Evolutionary conservation across 495 filamentous ascomycete species (phyloP).

Genomic region (Hypoxylon lenormandii): DNA sequence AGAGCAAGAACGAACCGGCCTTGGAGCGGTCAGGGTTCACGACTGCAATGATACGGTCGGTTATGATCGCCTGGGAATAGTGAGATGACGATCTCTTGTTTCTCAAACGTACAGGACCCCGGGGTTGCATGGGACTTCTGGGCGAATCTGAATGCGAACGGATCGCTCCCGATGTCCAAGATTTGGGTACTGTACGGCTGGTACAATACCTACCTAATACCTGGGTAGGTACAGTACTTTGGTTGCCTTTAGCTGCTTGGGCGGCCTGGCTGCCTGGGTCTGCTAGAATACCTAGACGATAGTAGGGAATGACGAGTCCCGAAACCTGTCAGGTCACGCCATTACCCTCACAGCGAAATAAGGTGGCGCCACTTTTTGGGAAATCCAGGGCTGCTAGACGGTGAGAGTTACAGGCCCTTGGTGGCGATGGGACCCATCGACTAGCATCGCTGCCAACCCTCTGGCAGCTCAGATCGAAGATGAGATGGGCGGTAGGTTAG

Average conservation of each 20-base stretch:
- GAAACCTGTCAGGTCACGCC: conserved; percentile 51
- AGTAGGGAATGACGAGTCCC: conserved; percentile 45
- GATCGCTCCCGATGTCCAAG: conserved; percentile 48
- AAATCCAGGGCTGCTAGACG: conserved; percentile 46
- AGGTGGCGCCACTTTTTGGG: conserved; percentile 49
- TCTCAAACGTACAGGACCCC: conserved; percentile 45
- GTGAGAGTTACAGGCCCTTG: conserved; percentile 39
- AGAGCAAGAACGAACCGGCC: conserved; percentile 11
- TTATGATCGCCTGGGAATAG: conserved; percentile 47
- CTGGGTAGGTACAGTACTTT: too few species aligned
- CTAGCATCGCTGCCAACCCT: conserved; percentile 48
- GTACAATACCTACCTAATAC: too few species aligned
- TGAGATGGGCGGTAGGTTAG: conserved; percentile 44
- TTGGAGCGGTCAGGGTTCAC: conserved; percentile 36
- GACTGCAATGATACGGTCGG: conserved; percentile 40
- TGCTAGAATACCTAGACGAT: background rate
- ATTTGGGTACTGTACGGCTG: conserved; percentile 41
- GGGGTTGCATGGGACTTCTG: conserved; percentile 44
- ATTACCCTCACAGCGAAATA: conserved; percentile 49
- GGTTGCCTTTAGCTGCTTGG: too few species aligned
- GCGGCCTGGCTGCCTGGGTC: conserved; percentile 32
- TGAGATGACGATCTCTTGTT: conserved; percentile 49
- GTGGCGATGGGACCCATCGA: conserved; percentile 46
- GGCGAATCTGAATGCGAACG: conserved; percentile 49
- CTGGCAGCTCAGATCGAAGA: conserved; percentile 51